These are phyloP conservation scores for Diaporthe vexans DNA, from an alignment of 2,329 filamentous ascomycete genomes.

Conservation along the genomic window DNA sequence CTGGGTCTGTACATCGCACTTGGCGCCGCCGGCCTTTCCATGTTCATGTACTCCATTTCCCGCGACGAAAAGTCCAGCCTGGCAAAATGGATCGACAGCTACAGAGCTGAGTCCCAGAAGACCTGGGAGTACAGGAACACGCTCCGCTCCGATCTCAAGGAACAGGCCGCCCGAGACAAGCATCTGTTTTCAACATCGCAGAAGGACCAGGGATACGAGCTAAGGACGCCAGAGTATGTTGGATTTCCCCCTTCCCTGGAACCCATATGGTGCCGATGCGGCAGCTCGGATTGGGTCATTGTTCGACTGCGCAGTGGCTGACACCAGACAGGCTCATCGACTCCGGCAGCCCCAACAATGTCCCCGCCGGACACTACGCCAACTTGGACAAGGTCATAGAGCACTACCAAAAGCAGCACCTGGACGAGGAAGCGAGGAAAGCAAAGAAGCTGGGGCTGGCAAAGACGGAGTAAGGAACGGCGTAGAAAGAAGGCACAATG, in stretches of 20 bases:
- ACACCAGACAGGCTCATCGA: conserved; percentile 60
- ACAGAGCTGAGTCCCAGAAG: conserved; percentile 59
- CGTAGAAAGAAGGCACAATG: background rate
- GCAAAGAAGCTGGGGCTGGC: conserved; percentile 60
- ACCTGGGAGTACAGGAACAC: conserved; percentile 67
- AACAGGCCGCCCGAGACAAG: conserved; percentile 71
- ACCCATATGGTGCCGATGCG: background rate
- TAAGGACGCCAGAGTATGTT: conserved; percentile 71
- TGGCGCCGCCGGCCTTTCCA: conserved; percentile 59
- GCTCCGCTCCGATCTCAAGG: conserved; percentile 64
- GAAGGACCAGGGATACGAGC: conserved; percentile 63
- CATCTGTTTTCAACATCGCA: conserved; percentile 65
- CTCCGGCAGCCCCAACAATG: conserved; percentile 65
- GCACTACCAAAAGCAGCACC: conserved; percentile 69
- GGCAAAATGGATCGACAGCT: conserved; percentile 61
- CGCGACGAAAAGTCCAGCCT: conserved; percentile 65
- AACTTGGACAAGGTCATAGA: conserved; percentile 70
- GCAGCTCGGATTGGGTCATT: background rate
- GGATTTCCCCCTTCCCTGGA: too few relatives aligned
- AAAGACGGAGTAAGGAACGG: conserved; percentile 49
- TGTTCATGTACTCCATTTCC: conserved; percentile 63
- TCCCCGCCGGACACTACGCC: conserved; percentile 67
- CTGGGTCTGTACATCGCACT: conserved; percentile 63
- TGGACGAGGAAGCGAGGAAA: conserved; percentile 70
- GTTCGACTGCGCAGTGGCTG: background rate